phyloP scores from a whole-genome alignment of 352 stramenopile species.

The Phytophthora megakarya region DNA sequence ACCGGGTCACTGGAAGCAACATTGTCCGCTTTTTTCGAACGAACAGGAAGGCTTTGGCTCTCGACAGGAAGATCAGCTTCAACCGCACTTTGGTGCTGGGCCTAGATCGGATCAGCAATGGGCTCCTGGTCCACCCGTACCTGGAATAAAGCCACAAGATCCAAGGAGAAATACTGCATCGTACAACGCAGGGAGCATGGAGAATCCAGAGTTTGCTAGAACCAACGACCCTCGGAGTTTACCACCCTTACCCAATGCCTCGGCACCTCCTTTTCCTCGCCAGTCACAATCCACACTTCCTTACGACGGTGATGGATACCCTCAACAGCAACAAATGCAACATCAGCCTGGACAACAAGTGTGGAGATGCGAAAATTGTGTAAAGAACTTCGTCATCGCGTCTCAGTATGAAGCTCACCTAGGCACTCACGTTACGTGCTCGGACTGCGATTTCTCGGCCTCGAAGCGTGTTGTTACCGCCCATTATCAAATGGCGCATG shows the following conservation, averaged over 20 bases:
- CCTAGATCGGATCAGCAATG: slow-evolving; percentile 16
- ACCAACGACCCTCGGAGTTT: slow-evolving; percentile 11
- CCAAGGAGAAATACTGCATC: slow-evolving; percentile 20
- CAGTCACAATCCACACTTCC: slow-evolving; percentile 21
- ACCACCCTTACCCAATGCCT: slow-evolving; percentile 24
- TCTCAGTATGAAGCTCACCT: slow-evolving; percentile 79
- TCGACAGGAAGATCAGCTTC: slow-evolving; percentile 12
- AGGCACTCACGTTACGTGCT: slow-evolving; percentile 71
- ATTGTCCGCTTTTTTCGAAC: slow-evolving; percentile 55
- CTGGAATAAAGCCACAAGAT: slow-evolving; percentile 26
- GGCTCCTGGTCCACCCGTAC: slow-evolving; percentile 5
- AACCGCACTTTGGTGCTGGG: slow-evolving; percentile 12
- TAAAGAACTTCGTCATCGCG: slow-evolving; percentile 70
- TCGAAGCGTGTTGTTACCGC: slow-evolving; percentile 78
- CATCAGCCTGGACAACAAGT: slow-evolving; percentile 23
- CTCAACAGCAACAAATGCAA: slow-evolving; percentile 15
- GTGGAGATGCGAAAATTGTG: slow-evolving; percentile 70
- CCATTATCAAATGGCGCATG: slow-evolving; percentile 73
- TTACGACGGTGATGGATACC: slow-evolving; percentile 25
- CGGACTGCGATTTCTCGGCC: slow-evolving; percentile 69
- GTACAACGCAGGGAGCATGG: not conserved
- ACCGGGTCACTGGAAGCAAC: slow-evolving; percentile 81
- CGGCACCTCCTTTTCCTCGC: slow-evolving; percentile 28
- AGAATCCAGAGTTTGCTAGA: slow-evolving; percentile 1
- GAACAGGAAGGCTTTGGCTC: slow-evolving; percentile 18